phyloP scores from a whole-genome alignment of 371 early-diverging fungal species.

The Mucor lusitanicus region DNA sequence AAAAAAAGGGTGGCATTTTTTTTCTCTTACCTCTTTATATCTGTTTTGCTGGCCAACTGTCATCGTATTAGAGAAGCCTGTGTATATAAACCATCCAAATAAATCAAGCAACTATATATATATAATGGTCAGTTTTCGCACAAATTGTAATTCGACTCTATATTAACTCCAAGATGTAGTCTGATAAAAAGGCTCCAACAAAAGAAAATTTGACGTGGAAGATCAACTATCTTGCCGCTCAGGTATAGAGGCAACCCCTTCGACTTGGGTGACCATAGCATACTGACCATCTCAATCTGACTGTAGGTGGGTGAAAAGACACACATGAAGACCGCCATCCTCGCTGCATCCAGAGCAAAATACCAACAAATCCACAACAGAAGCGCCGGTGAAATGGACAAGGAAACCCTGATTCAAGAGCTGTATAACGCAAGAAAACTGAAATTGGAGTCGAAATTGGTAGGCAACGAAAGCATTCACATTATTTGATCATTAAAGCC shows the following conservation, averaged over 20 bases:
- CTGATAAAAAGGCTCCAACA: constrained; percentile 13
- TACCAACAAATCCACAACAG: constrained; percentile 18
- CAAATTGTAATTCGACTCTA: background rate
- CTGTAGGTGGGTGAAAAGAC: constrained; percentile 27
- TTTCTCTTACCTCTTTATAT: background rate
- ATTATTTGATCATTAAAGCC: background rate
- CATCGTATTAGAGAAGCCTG: background rate
- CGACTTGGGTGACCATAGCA: background rate
- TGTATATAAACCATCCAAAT: background rate
- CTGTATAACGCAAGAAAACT: constrained; percentile 23
- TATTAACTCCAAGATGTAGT: background rate
- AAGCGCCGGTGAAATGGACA: background rate
- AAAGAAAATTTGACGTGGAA: constrained; percentile 38
- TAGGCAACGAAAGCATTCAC: constrained; percentile 4
- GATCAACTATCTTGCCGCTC: constrained; percentile 37
- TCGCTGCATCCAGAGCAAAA: constrained; percentile 30
- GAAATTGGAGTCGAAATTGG: constrained; percentile 41
- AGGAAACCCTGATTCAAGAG: constrained; percentile 11
- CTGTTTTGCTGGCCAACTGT: background rate
- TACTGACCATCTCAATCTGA: background rate
- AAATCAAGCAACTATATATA: background rate
- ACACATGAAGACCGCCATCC: constrained; percentile 24
- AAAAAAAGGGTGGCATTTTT: background rate
- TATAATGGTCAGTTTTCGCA: background rate
- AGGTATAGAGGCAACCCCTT: constrained; percentile 12